phyloP scores from a whole-genome alignment of 805 yeast genomes.

The Pichia californica region DNA sequence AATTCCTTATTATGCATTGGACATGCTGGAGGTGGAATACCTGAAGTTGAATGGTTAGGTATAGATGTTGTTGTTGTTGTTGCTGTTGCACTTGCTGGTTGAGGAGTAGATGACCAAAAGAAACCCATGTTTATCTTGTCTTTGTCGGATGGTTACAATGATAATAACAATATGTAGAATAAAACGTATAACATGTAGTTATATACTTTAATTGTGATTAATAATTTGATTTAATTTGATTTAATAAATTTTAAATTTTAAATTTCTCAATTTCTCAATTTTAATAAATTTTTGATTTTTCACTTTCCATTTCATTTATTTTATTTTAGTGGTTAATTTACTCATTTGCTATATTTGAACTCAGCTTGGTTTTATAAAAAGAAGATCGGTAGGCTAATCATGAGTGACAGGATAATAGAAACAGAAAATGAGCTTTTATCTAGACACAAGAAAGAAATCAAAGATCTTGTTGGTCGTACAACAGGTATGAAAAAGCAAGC shows the following conservation, averaged over 20 bases:
- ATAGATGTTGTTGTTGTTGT: background rate
- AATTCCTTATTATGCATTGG: constrained; percentile 5
- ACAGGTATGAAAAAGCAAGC: constrained; percentile 82
- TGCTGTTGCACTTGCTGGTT: background rate
- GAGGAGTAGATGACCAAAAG: background rate
- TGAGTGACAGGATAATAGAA: constrained; percentile 18
- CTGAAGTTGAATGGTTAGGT: background rate
- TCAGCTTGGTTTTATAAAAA: too few relatives aligned
- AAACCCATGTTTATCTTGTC: background rate
- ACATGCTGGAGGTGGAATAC: constrained; percentile 7
- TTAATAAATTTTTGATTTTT: too few relatives aligned
- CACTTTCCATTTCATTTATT: too few relatives aligned
- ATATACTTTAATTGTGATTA: too few relatives aligned
- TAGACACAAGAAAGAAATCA: constrained; percentile 62
- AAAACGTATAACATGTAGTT: too few relatives aligned
- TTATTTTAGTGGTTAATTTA: too few relatives aligned
- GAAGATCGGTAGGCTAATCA: background rate
- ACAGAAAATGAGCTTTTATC: constrained; percentile 44
- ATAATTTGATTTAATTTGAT: too few relatives aligned
- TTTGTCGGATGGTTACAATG: too few relatives aligned
- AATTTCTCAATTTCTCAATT: too few relatives aligned
- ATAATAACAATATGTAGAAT: background rate
- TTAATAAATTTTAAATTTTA: too few relatives aligned
- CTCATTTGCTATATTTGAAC: too few relatives aligned
- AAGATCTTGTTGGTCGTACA: constrained; percentile 57